A percentile compares a stretch with the other conserved stretches of the same genome.
These are phyloP conservation scores for Podospora didyma DNA, from an alignment of 495 filamentous ascomycete genomes.

Conservation along the genomic window DNA sequence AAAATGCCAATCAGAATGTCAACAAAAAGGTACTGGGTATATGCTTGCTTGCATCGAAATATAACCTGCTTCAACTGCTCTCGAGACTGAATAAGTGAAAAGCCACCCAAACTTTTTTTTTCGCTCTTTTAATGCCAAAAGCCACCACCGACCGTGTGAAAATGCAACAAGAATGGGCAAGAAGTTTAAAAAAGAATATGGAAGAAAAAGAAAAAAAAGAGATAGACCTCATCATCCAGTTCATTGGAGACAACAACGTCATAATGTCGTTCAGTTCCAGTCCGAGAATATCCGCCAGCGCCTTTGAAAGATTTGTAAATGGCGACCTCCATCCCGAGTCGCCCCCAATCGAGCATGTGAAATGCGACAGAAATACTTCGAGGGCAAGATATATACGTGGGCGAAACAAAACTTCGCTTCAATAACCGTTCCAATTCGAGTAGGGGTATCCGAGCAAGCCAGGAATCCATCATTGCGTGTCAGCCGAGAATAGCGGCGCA, in stretches of 20 bases:
- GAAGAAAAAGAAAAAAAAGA: not conserved
- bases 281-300: not conserved
- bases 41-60: not conserved
- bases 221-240: not conserved
- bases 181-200: slow-evolving; percentile 2
- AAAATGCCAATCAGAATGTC: not conserved
- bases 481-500: slow-evolving; percentile 7
- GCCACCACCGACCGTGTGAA: slow-evolving; percentile 7
- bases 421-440: slow-evolving; percentile 6
- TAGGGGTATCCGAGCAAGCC: slow-evolving; percentile 17
- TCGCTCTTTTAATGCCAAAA: slow-evolving; percentile 13
- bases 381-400: slow-evolving; percentile 15
- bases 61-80: not conserved
- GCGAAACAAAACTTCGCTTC: slow-evolving; percentile 6
- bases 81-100: not conserved
- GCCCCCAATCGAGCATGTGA: not conserved
- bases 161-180: slow-evolving; percentile 5
- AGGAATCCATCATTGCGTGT: slow-evolving; percentile 18
- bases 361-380: not conserved
- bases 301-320: slow-evolving; percentile 1
- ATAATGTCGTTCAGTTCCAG: not conserved
- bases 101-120: slow-evolving; percentile 10
- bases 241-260: not conserved
- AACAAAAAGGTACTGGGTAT: not conserved
- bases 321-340: not conserved